Evolutionary conservation across 2,329 filamentous ascomycete species (phyloP).

Genomic region (Fusarium solani-melongenae): DNA sequence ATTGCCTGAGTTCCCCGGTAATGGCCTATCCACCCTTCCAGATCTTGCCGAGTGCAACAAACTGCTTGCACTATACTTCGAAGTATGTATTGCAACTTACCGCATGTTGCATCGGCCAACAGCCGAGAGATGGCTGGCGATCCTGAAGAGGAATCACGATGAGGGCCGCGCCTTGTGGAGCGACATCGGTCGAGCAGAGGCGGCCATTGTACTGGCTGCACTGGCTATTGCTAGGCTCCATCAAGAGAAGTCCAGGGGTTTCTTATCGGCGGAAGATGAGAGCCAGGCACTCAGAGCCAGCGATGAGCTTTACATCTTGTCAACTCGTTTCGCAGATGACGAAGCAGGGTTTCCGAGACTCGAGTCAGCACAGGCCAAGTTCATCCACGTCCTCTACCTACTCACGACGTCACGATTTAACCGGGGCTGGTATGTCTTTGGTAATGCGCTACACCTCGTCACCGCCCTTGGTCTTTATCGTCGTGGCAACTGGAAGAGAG

Average conservation of each 20-base stretch:
- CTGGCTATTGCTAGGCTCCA: constrained; percentile 61
- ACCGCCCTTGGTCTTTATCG: constrained; percentile 55
- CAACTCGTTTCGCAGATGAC: constrained; percentile 54
- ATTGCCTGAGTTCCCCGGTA: constrained; percentile 48
- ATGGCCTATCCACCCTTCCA: constrained; percentile 51
- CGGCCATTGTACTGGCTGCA: constrained; percentile 59
- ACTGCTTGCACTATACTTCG: constrained; percentile 66
- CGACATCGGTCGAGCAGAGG: constrained; percentile 55
- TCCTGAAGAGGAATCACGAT: constrained; percentile 52
- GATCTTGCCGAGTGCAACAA: constrained; percentile 45
- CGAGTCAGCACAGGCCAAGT: constrained; percentile 67
- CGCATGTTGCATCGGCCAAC: constrained; percentile 66
- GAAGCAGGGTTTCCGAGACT: constrained; percentile 65
- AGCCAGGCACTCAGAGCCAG: constrained; percentile 43
- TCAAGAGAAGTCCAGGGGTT: constrained; percentile 52
- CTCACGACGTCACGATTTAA: constrained; percentile 69
- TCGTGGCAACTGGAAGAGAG: constrained; percentile 33
- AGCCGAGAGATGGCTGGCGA: constrained; percentile 59
- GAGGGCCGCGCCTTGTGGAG: constrained; percentile 51
- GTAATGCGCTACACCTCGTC: constrained; percentile 64
- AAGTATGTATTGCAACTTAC: constrained; percentile 70
- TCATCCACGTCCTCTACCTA: constrained; percentile 69
- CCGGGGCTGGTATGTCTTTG: constrained; percentile 70
- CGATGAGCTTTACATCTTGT: constrained; percentile 56
- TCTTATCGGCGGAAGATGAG: constrained; percentile 39